Base-by-base conservation (phyloP, 2,329 filamentous ascomycete species). In the Sporothrix brunneoviolacea region DNA sequence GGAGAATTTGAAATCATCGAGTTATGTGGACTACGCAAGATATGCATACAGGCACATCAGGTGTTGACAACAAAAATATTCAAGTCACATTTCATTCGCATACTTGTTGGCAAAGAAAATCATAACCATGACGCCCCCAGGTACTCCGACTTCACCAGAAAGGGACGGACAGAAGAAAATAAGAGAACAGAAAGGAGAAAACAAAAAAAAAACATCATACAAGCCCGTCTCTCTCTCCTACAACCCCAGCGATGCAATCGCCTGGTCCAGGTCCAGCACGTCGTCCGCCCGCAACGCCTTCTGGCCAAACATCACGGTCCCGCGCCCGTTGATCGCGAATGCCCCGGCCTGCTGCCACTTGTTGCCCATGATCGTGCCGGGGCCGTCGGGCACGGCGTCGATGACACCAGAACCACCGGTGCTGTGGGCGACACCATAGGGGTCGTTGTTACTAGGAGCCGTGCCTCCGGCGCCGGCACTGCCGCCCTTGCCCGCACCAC, bases 281-380 rank as follows among this genome's bases (percentile, higher is more conserved):
- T 78, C 75, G 55, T 77, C 75, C 2, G 70, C 70, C 51, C 70
- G 66, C 38, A 63, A 48, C 3, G 72, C 72, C 60, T 76, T 76
- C 4, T 68, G 68, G 4, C 71, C 74, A 72, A 71, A 79, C 8
- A 76, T 65, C 2, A 79, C 70, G 8, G 68, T 71, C 8, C 73
- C 74, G 13, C 68, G 65, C 1, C 70, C 70, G 52, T 79, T 72
- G 3, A 78, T 63, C 4, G 74, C 72, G 61, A 76, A 79, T 2
- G 73, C 69, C 0, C 75, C 74, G 2, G 72, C 69, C 59, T 76
- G 71, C 61, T 77, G 76, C 75, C 76, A 79, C 64, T 78, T 78
- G 57, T 76, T 79, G 2, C 75, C 73, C 68, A 77, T 70, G 5
- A 70, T 67, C 33, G 69, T 75, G 22, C 64, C 65, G 0, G 69